Evolutionary conservation across 148 eudicot genomes (phyloP).

Genomic region (Fallopia convolvulus): DNA sequence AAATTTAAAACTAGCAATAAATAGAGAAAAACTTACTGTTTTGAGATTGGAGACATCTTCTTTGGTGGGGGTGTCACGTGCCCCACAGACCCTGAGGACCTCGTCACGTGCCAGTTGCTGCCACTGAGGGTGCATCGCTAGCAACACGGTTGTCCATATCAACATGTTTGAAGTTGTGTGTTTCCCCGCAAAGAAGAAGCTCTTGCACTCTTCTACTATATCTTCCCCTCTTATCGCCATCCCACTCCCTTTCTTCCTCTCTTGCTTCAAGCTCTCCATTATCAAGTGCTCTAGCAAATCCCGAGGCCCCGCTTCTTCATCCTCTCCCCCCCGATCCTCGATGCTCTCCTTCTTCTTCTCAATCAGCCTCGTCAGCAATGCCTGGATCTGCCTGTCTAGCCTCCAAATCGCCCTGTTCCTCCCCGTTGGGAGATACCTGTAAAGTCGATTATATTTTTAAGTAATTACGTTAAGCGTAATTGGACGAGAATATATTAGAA

Average conservation of each 20-base stretch:
- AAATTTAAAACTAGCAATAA: neutral
- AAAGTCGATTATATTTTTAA: neutral
- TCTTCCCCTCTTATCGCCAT: constrained; percentile 25
- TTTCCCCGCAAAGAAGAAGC: constrained; percentile 65
- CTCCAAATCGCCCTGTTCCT: constrained; percentile 50
- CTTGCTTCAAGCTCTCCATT: constrained; percentile 21
- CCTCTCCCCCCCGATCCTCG: neutral
- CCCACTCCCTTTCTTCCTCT: neutral
- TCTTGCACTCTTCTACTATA: constrained; percentile 60
- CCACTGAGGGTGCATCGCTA: constrained; percentile 75
- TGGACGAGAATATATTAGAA: no score
- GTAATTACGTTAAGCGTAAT: constrained; percentile 5
- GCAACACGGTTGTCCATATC: constrained; percentile 49
- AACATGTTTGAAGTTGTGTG: constrained; percentile 49
- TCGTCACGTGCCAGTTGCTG: constrained; percentile 67
- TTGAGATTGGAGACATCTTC: constrained; percentile 49
- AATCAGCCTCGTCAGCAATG: constrained; percentile 31
- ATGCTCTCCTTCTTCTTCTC: constrained; percentile 22
- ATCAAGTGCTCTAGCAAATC: constrained; percentile 47
- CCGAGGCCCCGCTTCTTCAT: constrained; percentile 15
- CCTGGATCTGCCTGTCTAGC: constrained; percentile 35
- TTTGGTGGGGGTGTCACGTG: constrained; percentile 49
- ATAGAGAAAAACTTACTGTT: constrained; percentile 27
- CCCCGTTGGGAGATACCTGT: constrained; percentile 49
- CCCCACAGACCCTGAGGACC: constrained; percentile 44